Conservation (phyloP, 176 grass and related monocot genomes). For the Triticum aestivum region IWGSC_CS_RefSeq_v2.1 NC_057807.1:658073884-658074383, state of each 20-base stretch:
- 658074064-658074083: conserved; percentile 20
- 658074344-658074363: conserved; percentile 71
- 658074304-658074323: conserved; percentile 92
- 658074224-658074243: background rate
- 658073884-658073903: conserved; percentile 9
- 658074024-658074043: background rate
- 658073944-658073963: background rate
- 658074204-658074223: background rate
- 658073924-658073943: background rate
- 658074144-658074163: background rate
- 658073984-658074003: conserved; percentile 7
- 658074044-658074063: background rate
- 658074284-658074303: conserved; percentile 98
- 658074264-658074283: conserved; percentile 76
- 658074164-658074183: background rate
- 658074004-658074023: background rate
- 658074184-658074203: background rate
- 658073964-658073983: conserved; percentile 33
- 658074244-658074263: conserved; percentile 39
- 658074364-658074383: conserved; percentile 66
- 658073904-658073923: background rate
- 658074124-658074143: background rate
- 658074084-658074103: conserved; percentile 24
- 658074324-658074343: conserved; percentile 86
- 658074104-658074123: conserved; percentile 8